These are phyloP conservation scores for Aspergillus sp. DNA, from an alignment of 2,329 filamentous ascomycete genomes.

Conservation along the genomic window DNA sequence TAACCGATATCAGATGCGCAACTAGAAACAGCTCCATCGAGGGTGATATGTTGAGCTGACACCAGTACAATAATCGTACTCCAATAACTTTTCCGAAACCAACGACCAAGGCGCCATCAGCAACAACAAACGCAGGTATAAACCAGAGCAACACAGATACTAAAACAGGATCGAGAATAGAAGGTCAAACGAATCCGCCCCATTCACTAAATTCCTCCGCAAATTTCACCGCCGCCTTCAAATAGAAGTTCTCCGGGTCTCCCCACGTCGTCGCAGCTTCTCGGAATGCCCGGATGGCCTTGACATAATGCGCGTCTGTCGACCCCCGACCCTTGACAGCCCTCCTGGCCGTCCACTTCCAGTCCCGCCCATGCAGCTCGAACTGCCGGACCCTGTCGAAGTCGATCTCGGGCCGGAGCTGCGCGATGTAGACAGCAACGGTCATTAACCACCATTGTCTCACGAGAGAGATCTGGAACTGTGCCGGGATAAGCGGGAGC, in stretches of 20 bases:
- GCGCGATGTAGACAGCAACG: constrained; percentile 65
- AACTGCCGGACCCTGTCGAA: constrained; percentile 52
- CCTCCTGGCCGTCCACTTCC: constrained; percentile 65
- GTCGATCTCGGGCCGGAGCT: constrained; percentile 63
- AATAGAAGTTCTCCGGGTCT: constrained; percentile 36
- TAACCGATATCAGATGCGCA: too few species aligned
- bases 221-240: constrained; percentile 44
- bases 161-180: constrained; percentile 1
- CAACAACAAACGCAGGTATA: too few species aligned
- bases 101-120: too few species aligned
- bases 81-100: too few species aligned
- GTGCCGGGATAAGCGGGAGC: constrained; percentile 63
- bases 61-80: too few species aligned
- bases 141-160: not conserved
- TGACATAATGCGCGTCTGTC: constrained; percentile 75
- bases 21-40: too few species aligned
- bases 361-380: constrained; percentile 57
- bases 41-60: too few species aligned
- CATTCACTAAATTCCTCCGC: constrained; percentile 52
- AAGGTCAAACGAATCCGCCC: constrained; percentile 42
- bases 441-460: constrained; percentile 85
- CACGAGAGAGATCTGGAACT: constrained; percentile 64
- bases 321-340: constrained; percentile 59
- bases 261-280: constrained; percentile 33
- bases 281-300: constrained; percentile 57